phyloP scores from a whole-genome alignment of 495 filamentous ascomycete genomes.

The Alectoria sarmentosa region DNA sequence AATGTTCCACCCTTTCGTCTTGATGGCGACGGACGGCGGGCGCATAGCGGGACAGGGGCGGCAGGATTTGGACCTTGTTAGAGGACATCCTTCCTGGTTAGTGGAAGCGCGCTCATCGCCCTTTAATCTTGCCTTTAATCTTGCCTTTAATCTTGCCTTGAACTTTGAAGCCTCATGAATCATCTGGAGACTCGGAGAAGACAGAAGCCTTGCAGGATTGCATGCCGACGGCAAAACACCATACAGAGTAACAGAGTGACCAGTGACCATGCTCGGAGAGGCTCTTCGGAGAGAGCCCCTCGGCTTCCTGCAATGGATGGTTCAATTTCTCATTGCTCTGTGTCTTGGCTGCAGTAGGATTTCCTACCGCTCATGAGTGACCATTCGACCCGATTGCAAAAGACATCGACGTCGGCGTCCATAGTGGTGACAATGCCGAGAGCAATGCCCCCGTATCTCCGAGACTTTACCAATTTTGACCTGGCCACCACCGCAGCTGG shows the following conservation, averaged over 20 bases:
- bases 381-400: neutral
- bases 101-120: neutral
- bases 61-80: neutral
- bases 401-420: neutral
- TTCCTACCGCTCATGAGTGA: neutral
- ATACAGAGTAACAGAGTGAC: too few species aligned
- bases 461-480: too few species aligned
- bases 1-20: too few species aligned
- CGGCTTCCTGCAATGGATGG: neutral
- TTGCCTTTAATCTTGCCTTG: too few species aligned
- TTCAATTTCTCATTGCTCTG: neutral
- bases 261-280: too few species aligned
- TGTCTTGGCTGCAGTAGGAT: too few species aligned
- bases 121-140: neutral
- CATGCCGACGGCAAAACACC: neutral
- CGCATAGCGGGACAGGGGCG: neutral
- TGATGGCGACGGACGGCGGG: too few species aligned
- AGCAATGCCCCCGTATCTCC: neutral
- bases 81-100: neutral
- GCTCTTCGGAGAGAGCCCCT: neutral
- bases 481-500: too few species aligned
- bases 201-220: neutral
- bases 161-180: too few species aligned
- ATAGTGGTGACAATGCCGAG: neutral
- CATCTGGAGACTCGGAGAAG: too few species aligned